Evolutionary conservation across 306 rosid species (phyloP), one percentile per base, ranked within the genome.

Genomic region (Prunus fruticosa): DNA sequence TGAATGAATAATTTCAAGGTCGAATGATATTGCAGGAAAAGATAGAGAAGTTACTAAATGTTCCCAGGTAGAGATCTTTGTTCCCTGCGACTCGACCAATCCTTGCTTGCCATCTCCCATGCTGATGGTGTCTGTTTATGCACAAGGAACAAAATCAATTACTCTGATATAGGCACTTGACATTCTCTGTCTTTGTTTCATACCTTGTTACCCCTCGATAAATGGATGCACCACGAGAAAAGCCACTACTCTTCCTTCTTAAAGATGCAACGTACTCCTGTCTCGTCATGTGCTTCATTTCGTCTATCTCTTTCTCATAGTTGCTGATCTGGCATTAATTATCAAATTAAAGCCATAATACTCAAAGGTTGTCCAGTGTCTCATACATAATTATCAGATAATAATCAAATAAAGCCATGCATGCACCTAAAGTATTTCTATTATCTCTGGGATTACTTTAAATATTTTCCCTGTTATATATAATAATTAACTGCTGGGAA

Each of bases 81-180:
- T 93, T 93, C 67, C 98, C 98, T 5, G 98, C 97, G 79, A 93
- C 98, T 83, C 98, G 83, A 66, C 98, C 98, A 61, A 93, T 93
- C 84, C 98, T 88, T 1, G 98, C 98, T 83, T 93, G 98, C 98
- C 98, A 93, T 82, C 98, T 89, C 60, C 98, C 98, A 71, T 93
- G 98, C 80, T 93, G 98, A 75, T 93, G 98, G 76, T 93, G 98
- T 71, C 98, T 93, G 83, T 81, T 72, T 47, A 22, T 47, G 38
- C 19, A 66, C 74, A 63, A 72, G 34, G 49, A 57, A 45, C 18
- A 30, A 46, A 47, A 60, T 65, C 11, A 52, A 45, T 63, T 60
- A 25, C 65, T 3, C 10, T 38, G 8, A 38, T 41, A 34, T 5
- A 34, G 41, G 41, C 41, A 34, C 41, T 34, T 34, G 41, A 34